Percentiles rank a stretch among this genome's conserved stretches.
phyloP scores from a whole-genome alignment of 257 asterid species.

The Prunella vulgaris region DNA sequence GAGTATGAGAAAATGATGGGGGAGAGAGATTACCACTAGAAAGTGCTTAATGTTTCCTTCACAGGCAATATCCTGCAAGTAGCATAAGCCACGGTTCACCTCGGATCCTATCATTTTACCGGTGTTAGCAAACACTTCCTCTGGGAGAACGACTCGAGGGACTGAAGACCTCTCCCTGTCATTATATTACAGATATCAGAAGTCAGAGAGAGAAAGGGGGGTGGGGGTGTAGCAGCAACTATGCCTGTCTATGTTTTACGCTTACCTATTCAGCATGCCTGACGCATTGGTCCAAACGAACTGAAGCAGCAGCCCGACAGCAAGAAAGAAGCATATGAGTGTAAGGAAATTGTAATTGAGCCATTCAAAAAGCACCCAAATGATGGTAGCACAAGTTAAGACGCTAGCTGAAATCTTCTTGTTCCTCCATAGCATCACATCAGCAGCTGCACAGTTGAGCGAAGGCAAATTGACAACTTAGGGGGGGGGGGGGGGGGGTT shows the following conservation, averaged over 20 bases:
- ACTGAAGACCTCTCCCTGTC: conserved; percentile 41
- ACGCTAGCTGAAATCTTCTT: conserved; percentile 75
- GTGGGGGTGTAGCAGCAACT: not conserved
- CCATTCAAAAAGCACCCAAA: conserved; percentile 89
- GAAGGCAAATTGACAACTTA: not conserved
- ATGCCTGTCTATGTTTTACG: not conserved
- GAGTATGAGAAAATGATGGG: not conserved
- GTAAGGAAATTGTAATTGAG: conserved; percentile 73
- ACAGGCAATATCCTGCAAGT: conserved; percentile 65
- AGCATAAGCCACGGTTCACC: conserved; percentile 47
- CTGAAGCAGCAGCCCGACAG: conserved; percentile 51
- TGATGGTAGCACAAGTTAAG: conserved; percentile 52
- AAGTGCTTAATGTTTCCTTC: conserved; percentile 61
- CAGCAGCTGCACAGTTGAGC: conserved; percentile 60
- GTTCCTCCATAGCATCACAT: conserved; percentile 80
- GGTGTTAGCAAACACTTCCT: conserved; percentile 44
- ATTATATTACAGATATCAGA: conserved; percentile 5
- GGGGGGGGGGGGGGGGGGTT: not conserved
- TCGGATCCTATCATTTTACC: conserved; percentile 52
- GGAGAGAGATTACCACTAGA: conserved; percentile 38
- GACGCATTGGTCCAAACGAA: conserved; percentile 66
- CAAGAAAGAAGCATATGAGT: conserved; percentile 50
- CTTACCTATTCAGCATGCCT: conserved; percentile 41
- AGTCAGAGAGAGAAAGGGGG: not conserved
- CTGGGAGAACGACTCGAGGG: conserved; percentile 56